Base-by-base conservation (phyloP, 169 alveolate genomes). In the Plasmodium ovale region DNA sequence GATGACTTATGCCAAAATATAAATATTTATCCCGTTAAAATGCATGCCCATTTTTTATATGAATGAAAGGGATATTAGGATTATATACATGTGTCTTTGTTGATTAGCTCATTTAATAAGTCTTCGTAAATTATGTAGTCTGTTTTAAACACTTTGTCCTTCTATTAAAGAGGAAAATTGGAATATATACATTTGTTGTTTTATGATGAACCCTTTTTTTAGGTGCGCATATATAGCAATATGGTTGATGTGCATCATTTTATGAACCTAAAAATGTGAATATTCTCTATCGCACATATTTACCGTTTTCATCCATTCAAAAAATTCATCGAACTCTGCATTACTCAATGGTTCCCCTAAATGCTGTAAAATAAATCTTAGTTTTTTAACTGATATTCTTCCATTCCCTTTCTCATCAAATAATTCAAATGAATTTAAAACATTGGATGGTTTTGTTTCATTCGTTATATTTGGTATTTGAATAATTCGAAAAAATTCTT, bases 401-500 rank as follows among this genome's bases (percentile, higher is more conserved):
- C 90, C 90, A 82, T 82, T 54, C 19, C 90, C 90, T 47, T 82
- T 64, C 67, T 82, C 84, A 39, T 82, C 90, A 58, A 82, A 82
- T 14, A 67, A 31, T 82, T 82, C 90, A 82, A 82, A 82, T 21
- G 90, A 44, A 70, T 64, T 54, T 68, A 82, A 82, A 49, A 82
- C 84, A 42, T 53, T 51, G 21, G 84, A 16, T 49, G 90, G 90
- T 70, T 82, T 82, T 51, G 59, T 65, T 67, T 82, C 84, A 6
- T 67, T 82, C 49, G 84, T 82, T 53, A 82, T 59, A 82, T 82
- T 56, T 67, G 82, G 90, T 42, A 64, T 51, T 51, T 82, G 90
- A 29, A 82, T 82, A 60, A 82, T 82, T 70, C 90, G 19, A 27
- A 82, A 82, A 53, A 27, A 82, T 39, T 82, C 90, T 37, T 82